A percentile compares a stretch with the other conserved stretches of the same genome.
phyloP scores from a whole-genome alignment of 345 rosid species.

The Trapa incisa region DNA sequence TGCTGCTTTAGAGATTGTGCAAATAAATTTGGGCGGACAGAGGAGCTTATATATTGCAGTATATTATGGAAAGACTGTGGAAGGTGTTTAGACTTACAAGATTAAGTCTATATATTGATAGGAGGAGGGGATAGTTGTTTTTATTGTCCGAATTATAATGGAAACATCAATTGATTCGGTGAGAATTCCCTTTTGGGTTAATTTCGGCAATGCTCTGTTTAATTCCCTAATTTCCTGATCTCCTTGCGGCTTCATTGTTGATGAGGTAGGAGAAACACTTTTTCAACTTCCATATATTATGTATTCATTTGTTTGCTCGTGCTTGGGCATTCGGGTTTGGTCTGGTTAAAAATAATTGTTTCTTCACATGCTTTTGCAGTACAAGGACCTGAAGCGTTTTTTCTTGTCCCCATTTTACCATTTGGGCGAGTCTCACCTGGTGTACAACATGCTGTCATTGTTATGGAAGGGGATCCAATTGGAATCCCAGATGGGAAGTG shows the following conservation, averaged over 20 bases:
- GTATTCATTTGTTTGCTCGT: neutral
- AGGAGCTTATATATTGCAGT: neutral
- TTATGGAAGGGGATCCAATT: constrained; percentile 88
- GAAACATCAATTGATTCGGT: neutral
- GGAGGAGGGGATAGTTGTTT: neutral
- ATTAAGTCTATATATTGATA: neutral
- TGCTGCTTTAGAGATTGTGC: neutral
- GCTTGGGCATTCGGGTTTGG: neutral
- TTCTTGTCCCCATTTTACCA: constrained; percentile 84
- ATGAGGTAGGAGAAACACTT: neutral
- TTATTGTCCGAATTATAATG: neutral
- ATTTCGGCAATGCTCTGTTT: neutral
- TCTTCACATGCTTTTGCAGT: constrained; percentile 24
- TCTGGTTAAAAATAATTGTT: neutral
- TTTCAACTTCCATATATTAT: neutral
- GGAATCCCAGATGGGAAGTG: constrained; percentile 83
- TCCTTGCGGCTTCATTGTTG: neutral
- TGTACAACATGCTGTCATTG: constrained; percentile 85
- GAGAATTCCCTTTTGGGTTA: neutral
- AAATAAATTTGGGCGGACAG: neutral
- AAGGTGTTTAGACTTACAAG: neutral
- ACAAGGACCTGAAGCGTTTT: constrained; percentile 65
- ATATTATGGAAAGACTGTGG: neutral
- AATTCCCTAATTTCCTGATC: neutral
- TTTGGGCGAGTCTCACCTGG: constrained; percentile 64